Evolutionary conservation across 2,329 filamentous ascomycete genomes (phyloP), one percentile per base, ranked within the genome.

Genomic region (Coleophoma crateriformis): DNA sequence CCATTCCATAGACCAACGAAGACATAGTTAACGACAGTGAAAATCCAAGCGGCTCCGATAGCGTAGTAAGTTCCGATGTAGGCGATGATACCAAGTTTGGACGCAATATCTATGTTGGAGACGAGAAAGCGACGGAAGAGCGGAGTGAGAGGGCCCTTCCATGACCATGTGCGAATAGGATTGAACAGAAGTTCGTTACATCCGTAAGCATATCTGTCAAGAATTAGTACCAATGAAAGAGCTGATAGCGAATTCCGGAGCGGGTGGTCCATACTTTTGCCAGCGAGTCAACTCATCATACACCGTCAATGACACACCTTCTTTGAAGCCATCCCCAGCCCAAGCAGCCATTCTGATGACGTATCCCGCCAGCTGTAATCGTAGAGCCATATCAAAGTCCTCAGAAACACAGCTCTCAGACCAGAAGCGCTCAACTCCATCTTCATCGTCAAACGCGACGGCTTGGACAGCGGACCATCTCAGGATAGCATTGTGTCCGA

Each of bases 21-120:
- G 68, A 90, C 87, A 71, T 89, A 90, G 70, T 90, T 90, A 64
- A 75, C 73, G 6, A 81, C 72, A 1, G 85, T 89, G 70, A 89
- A 75, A 61, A 88, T 74, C 85, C 86, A 90, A 20, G 85, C 83
- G 7, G 84, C 85, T 32, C 81, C 87, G 53, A 90, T 86, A 54
- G 87, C 87, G 64, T 89, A 90, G 70, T 90, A 90, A 2, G 87
- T 90, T 43, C 86, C 87, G 54, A 90, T 87, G 65, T 90, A 90
- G 2, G 85, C 85, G 64, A 88, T 70, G 57, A 90, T 82, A 46
- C 85, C 89, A 59, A 89, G 74, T 70, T 90, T 90, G 61, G 84
- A 87, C 3, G 84, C 86, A 54, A 90, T 77, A 13, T 82, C 82
- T 61, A 90, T 90, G 65, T 79, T 82, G 58, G 84, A 88, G 64